Evolutionary conservation across 306 rosid genomes (phyloP).

Genomic region (Comarum palustre): DNA sequence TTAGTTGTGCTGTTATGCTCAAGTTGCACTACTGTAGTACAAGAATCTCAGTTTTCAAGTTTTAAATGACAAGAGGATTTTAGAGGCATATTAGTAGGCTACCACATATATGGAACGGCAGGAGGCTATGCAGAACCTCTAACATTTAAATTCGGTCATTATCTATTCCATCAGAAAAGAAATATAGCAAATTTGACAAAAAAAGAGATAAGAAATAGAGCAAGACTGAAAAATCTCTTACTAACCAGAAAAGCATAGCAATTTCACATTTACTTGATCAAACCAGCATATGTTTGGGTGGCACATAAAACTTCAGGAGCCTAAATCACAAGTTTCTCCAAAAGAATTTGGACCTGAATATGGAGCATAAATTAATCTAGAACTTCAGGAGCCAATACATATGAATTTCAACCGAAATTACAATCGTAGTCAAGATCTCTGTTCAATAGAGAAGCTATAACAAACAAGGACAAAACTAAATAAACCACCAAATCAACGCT

Average conservation of each 20-base stretch:
- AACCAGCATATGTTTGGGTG: background rate
- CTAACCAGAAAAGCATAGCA: background rate
- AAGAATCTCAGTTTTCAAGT: too few relatives aligned
- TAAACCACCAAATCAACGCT: slow-evolving; percentile 55
- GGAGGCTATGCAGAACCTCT: too few relatives aligned
- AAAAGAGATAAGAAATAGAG: too few relatives aligned
- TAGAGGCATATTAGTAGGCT: too few relatives aligned
- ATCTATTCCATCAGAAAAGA: background rate
- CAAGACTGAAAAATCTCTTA: background rate
- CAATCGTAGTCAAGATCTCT: background rate
- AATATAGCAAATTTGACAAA: too few relatives aligned
- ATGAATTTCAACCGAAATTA: slow-evolving; percentile 2
- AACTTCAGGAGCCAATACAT: background rate
- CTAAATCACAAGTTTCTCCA: background rate
- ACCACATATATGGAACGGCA: too few relatives aligned
- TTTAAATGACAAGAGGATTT: too few relatives aligned
- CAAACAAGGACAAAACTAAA: background rate
- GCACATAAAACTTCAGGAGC: background rate
- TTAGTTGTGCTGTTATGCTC: too few relatives aligned
- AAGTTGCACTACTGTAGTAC: too few relatives aligned
- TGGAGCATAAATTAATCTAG: background rate
- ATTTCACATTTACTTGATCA: background rate
- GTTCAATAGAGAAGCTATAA: background rate
- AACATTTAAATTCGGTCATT: background rate
- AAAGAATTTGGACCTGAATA: background rate